These are phyloP conservation scores for Glomus cerebriforme DNA, from an alignment of 192 early-diverging fungal species.

Conservation along the genomic window DNA sequence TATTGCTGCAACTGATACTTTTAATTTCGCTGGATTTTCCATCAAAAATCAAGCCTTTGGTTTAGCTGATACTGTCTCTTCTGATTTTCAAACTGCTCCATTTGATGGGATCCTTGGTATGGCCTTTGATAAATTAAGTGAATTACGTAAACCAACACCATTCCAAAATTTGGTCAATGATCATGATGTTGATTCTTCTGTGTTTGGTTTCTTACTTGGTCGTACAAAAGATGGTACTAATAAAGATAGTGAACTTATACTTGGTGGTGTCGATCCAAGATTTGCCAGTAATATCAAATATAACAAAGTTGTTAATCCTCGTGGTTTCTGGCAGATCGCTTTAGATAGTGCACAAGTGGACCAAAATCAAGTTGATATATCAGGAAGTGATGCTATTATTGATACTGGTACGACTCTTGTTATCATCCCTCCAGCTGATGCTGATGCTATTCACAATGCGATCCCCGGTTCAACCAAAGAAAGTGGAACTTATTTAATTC, in stretches of 20 bases:
- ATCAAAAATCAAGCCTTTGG: conserved; percentile 41
- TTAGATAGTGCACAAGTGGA: background rate
- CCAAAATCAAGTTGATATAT: background rate
- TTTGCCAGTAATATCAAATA: background rate
- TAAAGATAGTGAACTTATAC: conserved; percentile 29
- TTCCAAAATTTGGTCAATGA: conserved; percentile 57
- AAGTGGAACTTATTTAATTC: conserved; percentile 9
- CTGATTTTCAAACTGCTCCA: conserved; percentile 47
- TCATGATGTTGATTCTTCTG: conserved; percentile 46
- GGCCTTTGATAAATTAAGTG: conserved; percentile 47
- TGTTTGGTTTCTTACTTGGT: conserved; percentile 65
- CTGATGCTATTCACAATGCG: conserved; percentile 41
- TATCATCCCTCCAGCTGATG: conserved; percentile 44
- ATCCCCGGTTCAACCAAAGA: conserved; percentile 43
- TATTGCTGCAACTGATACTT: conserved; percentile 37
- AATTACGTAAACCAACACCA: conserved; percentile 40
- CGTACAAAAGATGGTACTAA: conserved; percentile 17
- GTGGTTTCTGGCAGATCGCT: conserved; percentile 18
- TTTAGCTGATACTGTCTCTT: conserved; percentile 48
- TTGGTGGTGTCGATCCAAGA: conserved; percentile 18
- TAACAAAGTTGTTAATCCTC: background rate
- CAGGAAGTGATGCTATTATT: background rate
- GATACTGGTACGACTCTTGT: conserved; percentile 61
- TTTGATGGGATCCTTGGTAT: conserved; percentile 65
- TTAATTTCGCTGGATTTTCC: conserved; percentile 31